Evolutionary conservation across 2,329 filamentous ascomycete genomes (phyloP), one percentile per base, ranked within the genome.

Genomic region (Cladosporium austrohemisphaericum): DNA sequence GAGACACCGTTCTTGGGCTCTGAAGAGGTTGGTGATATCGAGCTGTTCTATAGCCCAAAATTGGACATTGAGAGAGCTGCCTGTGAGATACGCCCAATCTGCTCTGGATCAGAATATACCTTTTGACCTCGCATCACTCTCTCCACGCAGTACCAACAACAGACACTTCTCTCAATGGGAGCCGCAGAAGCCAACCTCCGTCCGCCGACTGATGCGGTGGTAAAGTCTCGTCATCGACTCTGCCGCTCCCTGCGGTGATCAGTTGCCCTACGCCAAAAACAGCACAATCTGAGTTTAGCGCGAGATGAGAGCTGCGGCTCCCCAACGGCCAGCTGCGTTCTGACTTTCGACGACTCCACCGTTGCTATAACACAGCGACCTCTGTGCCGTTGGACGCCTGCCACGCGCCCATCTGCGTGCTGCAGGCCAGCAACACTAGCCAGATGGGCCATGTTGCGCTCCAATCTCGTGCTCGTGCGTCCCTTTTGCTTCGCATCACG

Each of bases 181-280:
- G 31, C 16, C 40, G 40, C 40, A 28, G 1, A 6, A 8, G 29
- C 22, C 7, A 20, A 38, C n/a, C 44, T 31, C 44, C 44, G 32
- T 28, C 7, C 32, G 10, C 32, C 35, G 44, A 37, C 44, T 23
- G 5, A 22, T 35, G 28, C 26, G 25, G n/a, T 36, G 31, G 43
- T 31, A 20, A 31, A 38, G 26, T 26, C 25, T 48, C 33, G 45
- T 48, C 33, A 40, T 48, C 35, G 36, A 40, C 33, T 46, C 20
- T 40, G 35, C 33, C 19, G 43, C 18, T 28, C 14, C 37, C 22
- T 29, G 28, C 9, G 41, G 11, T 10, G 28, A 37, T 40, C 45
- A 29, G 13, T 20, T 18, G 19, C 16, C 18, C 16, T 23, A 31
- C 25, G 33, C 33, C 19, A 16, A 48, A n/a, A 40, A 29, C 23